Base-by-base conservation (phyloP, 2,329 filamentous ascomycete genomes). In the Aspergillus texensis region DNA sequence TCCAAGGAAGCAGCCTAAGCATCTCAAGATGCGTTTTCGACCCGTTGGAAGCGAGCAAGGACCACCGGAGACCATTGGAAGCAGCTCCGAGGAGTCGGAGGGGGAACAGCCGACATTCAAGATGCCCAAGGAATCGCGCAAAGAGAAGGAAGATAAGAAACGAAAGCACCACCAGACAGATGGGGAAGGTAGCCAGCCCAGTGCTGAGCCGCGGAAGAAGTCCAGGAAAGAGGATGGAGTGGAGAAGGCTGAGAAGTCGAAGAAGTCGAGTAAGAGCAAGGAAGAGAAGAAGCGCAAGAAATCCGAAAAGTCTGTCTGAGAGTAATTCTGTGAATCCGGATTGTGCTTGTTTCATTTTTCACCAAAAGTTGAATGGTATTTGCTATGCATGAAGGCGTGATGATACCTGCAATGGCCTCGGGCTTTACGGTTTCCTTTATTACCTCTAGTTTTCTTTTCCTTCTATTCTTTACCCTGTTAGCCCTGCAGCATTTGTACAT, bases 11-110 rank as follows among this genome's bases (percentile, higher is more conserved):
- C 80, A 82, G 60, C 80, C 80, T 16, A 78, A 78, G 62, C 66
- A 79, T 59, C 60, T 82, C 64, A 80, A 77, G 66, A 80, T 81
- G 79, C 79, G 80, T 34, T 82, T 82, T 64, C 74, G 74, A 10
- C 80, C 80, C 24, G 75, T 80, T 43, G 80, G 80, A 30, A 79
- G 77, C 56, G 68, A 69, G 8, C 64, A 69, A 19, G 70, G 66
- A 2, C 67, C 71, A 0, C 71, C 77, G 1, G 75, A 78, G 65
- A 78, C 74, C 6, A 63, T 78, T 45, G 78, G 75, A 14, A 73
- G 68, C n/a, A 74, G 73, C 60, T 77, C 75, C 2, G 77, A 74
- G 43, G 73, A 79, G 65, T 79, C 76, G 2, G 78, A 79, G 52
- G 70, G 64, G 10, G 78, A 77, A 50, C 67, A 71, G 57, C 66